phyloP scores from a whole-genome alignment of 2,329 filamentous ascomycete genomes.

The Ophiostoma angusticollis region DNA sequence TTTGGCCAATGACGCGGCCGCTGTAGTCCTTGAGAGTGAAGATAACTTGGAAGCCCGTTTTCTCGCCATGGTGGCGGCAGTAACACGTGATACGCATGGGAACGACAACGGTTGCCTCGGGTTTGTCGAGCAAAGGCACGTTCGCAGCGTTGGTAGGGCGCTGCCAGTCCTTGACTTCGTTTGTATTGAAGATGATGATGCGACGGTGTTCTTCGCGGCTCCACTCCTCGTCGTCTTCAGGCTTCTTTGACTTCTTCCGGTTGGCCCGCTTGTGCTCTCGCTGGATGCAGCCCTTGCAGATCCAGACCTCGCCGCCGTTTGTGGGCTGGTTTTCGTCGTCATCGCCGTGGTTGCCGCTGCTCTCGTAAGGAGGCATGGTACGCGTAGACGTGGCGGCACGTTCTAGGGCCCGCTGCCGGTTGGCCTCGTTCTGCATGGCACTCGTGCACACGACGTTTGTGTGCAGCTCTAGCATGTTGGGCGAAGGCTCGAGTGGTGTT shows the following conservation, averaged over 20 bases:
- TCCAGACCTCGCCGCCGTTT: slow-evolving; percentile 86
- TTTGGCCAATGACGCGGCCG: slow-evolving; percentile 67
- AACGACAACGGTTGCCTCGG: slow-evolving; percentile 45
- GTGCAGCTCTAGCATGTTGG: slow-evolving; percentile 67
- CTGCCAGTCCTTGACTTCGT: slow-evolving; percentile 76
- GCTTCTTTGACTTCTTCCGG: slow-evolving; percentile 85
- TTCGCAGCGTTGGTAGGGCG: slow-evolving; percentile 32
- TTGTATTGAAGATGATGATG: slow-evolving; percentile 84
- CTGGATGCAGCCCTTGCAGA: slow-evolving; percentile 82
- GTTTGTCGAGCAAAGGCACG: slow-evolving; percentile 8
- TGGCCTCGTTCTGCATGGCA: slow-evolving; percentile 64
- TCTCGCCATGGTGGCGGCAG: slow-evolving; percentile 89
- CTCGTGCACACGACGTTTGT: slow-evolving; percentile 84
- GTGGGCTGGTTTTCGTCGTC: slow-evolving; percentile 61
- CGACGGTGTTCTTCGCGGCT: slow-evolving; percentile 65
- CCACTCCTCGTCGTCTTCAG: slow-evolving; percentile 84
- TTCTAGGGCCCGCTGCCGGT: slow-evolving; percentile 54
- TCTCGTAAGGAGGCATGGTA: slow-evolving; percentile 23
- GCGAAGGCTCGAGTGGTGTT: slow-evolving; percentile 47
- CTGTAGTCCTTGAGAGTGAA: slow-evolving; percentile 82
- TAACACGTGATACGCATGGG: slow-evolving; percentile 97
- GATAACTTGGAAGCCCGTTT: slow-evolving; percentile 82
- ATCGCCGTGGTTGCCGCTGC: slow-evolving; percentile 44
- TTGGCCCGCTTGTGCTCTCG: slow-evolving; percentile 83
- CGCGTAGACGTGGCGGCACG: slow-evolving; percentile 34